Base-by-base conservation (phyloP, 495 filamentous ascomycete species). In the Bathelium albidoporum region DNA sequence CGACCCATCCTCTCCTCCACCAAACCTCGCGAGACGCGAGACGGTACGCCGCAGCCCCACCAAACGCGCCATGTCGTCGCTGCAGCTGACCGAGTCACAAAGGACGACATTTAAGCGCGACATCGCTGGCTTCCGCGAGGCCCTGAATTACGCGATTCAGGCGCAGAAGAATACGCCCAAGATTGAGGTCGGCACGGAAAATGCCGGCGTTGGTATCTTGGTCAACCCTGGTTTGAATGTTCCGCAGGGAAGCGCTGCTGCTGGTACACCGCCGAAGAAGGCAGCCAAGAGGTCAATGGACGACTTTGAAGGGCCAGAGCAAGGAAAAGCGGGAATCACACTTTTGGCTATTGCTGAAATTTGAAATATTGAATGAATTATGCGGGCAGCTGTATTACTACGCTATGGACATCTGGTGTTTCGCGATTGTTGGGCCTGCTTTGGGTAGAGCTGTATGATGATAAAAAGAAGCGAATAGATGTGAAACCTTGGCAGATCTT, bases 261-360 rank as follows among this genome's bases (percentile, higher is more conserved):
- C 39, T 45, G 65, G 26, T 22, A 26, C 41, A 43, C 60, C 36
- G 22, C 49, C 5, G 11, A 64, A 66, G 62, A 36, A 61, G 20
- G 49, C 22, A 1, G 49, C 22, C 22, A 55, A 55, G 49, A 55
- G 49, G 24, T 55, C 49, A 11, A 3, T 55, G 24, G 64, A 65
- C 32, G 69, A 63, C 24, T 58, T 65, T 22, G 64, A 66, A 59
- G 66, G 64, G 32, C 59, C 59, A 0, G 66, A 68, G 18, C 61
- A 53, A 29, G 65, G 62, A 32, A 71, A 65, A 29, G 49, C 49
- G 4, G 49, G 49, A 49, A 71, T 71, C 61, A 71, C 69, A 1
- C 66, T 71, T 44, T 64, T 71, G 20, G 69, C 69, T 16, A 71
- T 71, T 63, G 69, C 69, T n/a, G 69, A 71, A 44, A 66, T 71